Conservation (phyloP, 306 rosid species). For the Chamaecrista fasciculata region DNA sequence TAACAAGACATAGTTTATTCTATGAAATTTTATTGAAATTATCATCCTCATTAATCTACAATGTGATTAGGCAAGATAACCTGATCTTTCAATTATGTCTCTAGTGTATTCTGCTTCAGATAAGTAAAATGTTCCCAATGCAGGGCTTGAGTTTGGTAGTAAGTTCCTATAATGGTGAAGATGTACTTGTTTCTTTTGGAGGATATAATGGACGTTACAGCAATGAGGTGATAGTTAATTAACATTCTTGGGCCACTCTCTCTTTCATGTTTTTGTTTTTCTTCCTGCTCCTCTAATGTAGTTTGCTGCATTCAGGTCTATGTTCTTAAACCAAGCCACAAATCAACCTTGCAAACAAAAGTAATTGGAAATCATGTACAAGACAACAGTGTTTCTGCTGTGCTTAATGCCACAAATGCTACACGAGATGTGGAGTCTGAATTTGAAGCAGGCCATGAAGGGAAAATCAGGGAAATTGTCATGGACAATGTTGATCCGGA, state of each 20-base stretch:
- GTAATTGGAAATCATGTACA: constrained; percentile 55
- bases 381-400: constrained; percentile 68
- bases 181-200: constrained; percentile 78
- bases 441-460: constrained; percentile 64
- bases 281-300: constrained; percentile 26
- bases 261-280: constrained; percentile 9
- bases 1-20: constrained; percentile 18
- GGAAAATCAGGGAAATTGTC: constrained; percentile 76
- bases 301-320: constrained; percentile 54
- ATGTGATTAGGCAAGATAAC: constrained; percentile 4
- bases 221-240: constrained; percentile 63
- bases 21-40: constrained; percentile 10
- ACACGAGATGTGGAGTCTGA: constrained; percentile 75
- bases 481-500: constrained; percentile 61
- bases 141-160: constrained; percentile 93
- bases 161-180: constrained; percentile 72
- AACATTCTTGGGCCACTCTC: constrained; percentile 13
- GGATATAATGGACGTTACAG: constrained; percentile 93
- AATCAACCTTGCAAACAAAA: constrained; percentile 78
- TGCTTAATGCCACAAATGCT: constrained; percentile 63
- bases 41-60: background rate
- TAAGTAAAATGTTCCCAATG: constrained; percentile 31
- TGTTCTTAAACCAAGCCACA: constrained; percentile 93
- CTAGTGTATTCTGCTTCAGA: constrained; percentile 13
- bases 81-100: background rate